Percentiles rank a stretch among this genome's conserved stretches.
These are phyloP conservation scores for Colletotrichum trifolii DNA, from an alignment of 2,329 filamentous ascomycete species.

Conservation along the genomic window DNA sequence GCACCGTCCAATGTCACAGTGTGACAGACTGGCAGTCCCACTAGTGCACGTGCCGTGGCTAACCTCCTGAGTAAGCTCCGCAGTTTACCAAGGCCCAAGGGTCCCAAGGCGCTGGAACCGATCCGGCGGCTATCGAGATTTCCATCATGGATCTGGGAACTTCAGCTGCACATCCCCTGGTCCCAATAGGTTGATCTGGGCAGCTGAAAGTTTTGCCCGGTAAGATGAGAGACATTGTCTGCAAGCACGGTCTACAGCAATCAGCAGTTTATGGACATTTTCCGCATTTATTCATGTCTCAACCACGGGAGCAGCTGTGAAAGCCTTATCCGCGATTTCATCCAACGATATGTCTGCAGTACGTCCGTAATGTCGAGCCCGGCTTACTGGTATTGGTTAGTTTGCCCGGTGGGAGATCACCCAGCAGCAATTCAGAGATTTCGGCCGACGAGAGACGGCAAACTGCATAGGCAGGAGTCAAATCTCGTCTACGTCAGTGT, in stretches of 20 bases:
- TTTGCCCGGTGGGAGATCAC: neutral
- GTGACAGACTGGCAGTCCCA: neutral
- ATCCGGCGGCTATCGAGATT: too few relatives aligned
- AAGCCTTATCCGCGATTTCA: conserved; percentile 1
- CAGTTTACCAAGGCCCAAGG: conserved; percentile 5
- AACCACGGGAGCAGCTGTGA: neutral
- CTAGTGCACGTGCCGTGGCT: too few relatives aligned
- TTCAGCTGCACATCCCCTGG: too few relatives aligned
- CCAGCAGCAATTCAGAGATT: too few relatives aligned
- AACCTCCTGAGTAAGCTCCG: too few relatives aligned
- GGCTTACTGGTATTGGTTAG: neutral
- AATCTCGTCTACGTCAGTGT: conserved; percentile 14
- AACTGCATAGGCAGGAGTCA: neutral
- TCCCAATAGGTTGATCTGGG: too few relatives aligned
- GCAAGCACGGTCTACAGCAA: neutral
- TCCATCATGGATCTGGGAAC: too few relatives aligned
- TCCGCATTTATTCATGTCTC: neutral
- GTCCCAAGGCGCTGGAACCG: conserved; percentile 3
- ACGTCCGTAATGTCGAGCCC: conserved; percentile 17
- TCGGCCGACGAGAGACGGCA: conserved; percentile 1
- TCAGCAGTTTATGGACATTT: neutral
- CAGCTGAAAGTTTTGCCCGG: too few relatives aligned
- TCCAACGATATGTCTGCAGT: conserved; percentile 7
- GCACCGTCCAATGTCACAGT: neutral
- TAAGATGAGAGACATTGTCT: neutral